Evolutionary conservation across 2,329 filamentous ascomycete genomes (phyloP), one percentile per base, ranked within the genome.

Genomic region (Tothia fuscella): DNA sequence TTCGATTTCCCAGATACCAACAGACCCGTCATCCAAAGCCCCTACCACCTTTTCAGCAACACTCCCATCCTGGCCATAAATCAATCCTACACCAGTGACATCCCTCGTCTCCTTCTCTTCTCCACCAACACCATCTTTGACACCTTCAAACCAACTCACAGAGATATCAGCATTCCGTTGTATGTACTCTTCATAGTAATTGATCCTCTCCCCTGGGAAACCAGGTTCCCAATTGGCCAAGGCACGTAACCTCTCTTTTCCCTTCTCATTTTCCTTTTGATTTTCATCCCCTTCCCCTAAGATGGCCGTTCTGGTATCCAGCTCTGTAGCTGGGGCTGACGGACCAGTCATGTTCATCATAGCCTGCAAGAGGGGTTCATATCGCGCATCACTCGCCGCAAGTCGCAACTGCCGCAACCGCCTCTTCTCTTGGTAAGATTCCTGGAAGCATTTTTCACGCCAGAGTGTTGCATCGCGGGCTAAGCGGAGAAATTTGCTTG

Each of bases 111-210:
- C 42, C 20, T 29, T 21, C n/a, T 33, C 33, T 20, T 58, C 54
- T 24, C 63, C 63, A 28, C 49, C 49, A 4, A 65, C 35, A 59
- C 65, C 39, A 17, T 53, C 45, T 21, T 53, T 50, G 22, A 80
- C 78, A 42, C 74, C 69, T 54, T 87, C 72, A 31, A 93, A 67
- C 88, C 88, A 95, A 51, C 73, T 80, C 41, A 86, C 66, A 12
- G 70, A 71, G n/a, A 86, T 69, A 0, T 80, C 78, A 1, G 77
- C 86, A 59, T 88, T 72, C 25, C 88, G 73, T 41, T 88, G 84
- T 47, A 93, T 80, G 54, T 87, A 94, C 59, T 95, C 88, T 42
- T 82, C 74, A 57, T 93, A 94, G 81, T 86, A 95, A 37, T 82
- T 77, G 16, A 88, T 69, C 30, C 67, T 67, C 60, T 95, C 87